A percentile compares a stretch with the other conserved stretches of the same genome.
These are phyloP conservation scores for Rubus idaeus DNA, from an alignment of 306 rosid genomes.

Conservation along the genomic window DNA sequence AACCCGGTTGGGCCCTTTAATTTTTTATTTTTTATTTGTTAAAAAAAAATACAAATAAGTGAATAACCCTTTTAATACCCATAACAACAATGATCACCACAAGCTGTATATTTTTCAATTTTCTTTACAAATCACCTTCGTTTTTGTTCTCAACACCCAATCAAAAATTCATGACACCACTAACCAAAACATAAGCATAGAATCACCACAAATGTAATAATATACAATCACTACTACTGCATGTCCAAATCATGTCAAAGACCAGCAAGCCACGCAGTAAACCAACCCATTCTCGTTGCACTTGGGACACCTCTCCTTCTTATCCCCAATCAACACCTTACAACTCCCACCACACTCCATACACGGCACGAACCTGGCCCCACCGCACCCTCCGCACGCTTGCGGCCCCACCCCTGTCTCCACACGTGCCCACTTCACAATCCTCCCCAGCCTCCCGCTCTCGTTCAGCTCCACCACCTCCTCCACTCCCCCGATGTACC, in stretches of 20 bases:
- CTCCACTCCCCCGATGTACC: slow-evolving; percentile 70
- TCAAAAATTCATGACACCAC: background rate
- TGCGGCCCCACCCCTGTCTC: slow-evolving; percentile 67
- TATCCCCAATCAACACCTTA: slow-evolving; percentile 38
- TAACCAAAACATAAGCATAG: background rate
- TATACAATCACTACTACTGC: background rate
- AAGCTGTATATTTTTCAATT: background rate
- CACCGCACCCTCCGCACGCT: slow-evolving; percentile 78
- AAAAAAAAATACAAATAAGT: no score
- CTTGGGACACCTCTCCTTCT: slow-evolving; percentile 49
- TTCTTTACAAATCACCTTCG: background rate
- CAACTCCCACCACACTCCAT: slow-evolving; percentile 79
- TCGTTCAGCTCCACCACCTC: slow-evolving; percentile 67
- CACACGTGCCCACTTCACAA: slow-evolving; percentile 48
- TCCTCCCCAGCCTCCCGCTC: slow-evolving; percentile 55
- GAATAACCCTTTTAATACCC: background rate
- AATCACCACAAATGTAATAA: background rate
- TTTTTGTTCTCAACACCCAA: background rate
- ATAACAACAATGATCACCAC: no score
- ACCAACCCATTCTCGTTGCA: slow-evolving; percentile 87
- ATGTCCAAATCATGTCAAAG: slow-evolving; percentile 2
- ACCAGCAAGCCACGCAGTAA: slow-evolving; percentile 58
- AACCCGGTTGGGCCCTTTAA: slow-evolving; percentile 42
- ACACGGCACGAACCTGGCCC: slow-evolving; percentile 86
- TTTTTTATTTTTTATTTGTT: no score